phyloP scores from a whole-genome alignment of 2,329 filamentous ascomycete genomes.

The Sphaerulina populicola region DNA sequence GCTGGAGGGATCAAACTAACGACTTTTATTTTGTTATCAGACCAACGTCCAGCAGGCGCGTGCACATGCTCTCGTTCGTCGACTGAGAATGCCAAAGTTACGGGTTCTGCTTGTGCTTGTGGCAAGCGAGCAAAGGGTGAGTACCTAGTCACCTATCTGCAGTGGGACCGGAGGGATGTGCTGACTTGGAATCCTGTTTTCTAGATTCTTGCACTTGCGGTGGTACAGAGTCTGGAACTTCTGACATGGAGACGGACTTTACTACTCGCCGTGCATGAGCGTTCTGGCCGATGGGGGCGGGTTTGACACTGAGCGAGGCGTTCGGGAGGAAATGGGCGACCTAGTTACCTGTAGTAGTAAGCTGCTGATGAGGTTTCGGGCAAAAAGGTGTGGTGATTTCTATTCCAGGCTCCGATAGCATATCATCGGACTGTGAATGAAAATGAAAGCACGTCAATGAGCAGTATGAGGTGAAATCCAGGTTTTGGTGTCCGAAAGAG shows the following conservation, averaged over 20 bases:
- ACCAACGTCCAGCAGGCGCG: slow-evolving; percentile 64
- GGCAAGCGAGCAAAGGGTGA: slow-evolving; percentile 49
- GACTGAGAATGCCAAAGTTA: slow-evolving; percentile 57
- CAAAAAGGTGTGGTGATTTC: no score
- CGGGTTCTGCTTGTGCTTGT: slow-evolving; percentile 63
- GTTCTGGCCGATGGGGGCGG: background rate
- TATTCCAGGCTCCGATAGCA: no score
- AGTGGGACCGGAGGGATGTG: no score
- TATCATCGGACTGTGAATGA: no score
- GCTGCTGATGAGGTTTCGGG: no score
- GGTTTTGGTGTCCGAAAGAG: no score
- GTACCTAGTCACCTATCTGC: no score
- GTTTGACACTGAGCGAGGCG: background rate
- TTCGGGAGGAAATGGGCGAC: background rate
- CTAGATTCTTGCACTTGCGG: slow-evolving; percentile 15
- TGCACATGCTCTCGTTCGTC: slow-evolving; percentile 71
- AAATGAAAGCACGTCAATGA: no score
- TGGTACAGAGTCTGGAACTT: slow-evolving; percentile 9
- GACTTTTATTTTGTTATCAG: slow-evolving; percentile 27
- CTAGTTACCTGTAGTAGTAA: no score
- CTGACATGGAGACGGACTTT: slow-evolving; percentile 18
- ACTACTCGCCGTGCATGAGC: slow-evolving; percentile 10
- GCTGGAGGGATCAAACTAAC: no score
- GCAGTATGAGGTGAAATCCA: no score
- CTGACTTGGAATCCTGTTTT: background rate